Base-by-base conservation (phyloP, 257 asterid genomes). In the Lithospermum erythrorhizon region DNA sequence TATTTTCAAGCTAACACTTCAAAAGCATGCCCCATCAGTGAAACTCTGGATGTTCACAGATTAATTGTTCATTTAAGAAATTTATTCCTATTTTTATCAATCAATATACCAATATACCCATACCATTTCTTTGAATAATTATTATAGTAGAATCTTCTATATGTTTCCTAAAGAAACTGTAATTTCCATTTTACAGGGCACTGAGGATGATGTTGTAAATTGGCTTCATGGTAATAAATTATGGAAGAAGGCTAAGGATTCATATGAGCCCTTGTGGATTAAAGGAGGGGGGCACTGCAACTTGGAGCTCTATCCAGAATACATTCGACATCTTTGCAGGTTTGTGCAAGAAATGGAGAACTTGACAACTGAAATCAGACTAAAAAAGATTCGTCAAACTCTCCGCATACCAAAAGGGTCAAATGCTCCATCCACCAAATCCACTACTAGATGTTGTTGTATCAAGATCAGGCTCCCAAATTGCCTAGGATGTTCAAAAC, bases 211-310 rank as follows among this genome's bases (percentile, higher is more conserved):
- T 35, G 96, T 93, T 29, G 99, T 93, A 29, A 89, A 72, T 68
- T 89, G 96, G 89, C 67, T 89, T 67, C 99, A 93, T 13, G 99
- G 99, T 5, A 74, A 78, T 4, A 87, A 87, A 27, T 64, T 93
- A 59, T 93, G 97, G 96, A 76, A 89, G 72, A 79, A 79, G 94
- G 81, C 97, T 0, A 72, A 85, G 72, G 97, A 93, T 59, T 94
- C 97, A 5, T 93, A 84, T 9, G 99, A 93, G 64, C 97, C 99
- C 53, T 72, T 93, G 64, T 93, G 99, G 99, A 89, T 93, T 52
- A 86, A 86, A 78, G 99, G 99, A 20, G 99, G 99, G 0, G 99
- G 99, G 2, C 99, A 93, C 70, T 93, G 99, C 94, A 93, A 93
- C 82, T 76, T 93, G 74, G 99, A 93, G 83, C 96, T 93, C 7